A percentile compares a stretch with the other conserved stretches of the same genome.
These are phyloP conservation scores for Boletus calvinii DNA, from an alignment of 1,284 basidiomycete genomes.

Conservation along the genomic window DNA sequence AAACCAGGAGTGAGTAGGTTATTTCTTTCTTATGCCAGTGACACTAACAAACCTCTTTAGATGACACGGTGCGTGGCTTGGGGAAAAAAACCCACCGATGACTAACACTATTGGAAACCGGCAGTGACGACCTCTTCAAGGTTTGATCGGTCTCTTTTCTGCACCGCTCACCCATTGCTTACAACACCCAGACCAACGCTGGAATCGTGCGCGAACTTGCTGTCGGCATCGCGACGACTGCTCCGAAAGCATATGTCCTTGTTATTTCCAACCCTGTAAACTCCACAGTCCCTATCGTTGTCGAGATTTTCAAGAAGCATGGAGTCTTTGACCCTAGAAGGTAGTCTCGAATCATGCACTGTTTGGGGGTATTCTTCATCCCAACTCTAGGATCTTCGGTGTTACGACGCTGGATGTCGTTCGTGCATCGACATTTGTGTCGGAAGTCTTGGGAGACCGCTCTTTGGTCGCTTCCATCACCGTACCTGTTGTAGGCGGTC, in stretches of 20 bases:
- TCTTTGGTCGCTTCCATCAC: constrained; percentile 66
- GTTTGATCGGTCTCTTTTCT: constrained; percentile 38
- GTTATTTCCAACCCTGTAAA: constrained; percentile 98
- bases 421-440: constrained; percentile 92
- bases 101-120: constrained; percentile 22
- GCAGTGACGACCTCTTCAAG: constrained; percentile 92
- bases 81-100: constrained; percentile 7
- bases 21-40: constrained; percentile 8
- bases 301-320: constrained; percentile 92
- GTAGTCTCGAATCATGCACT: constrained; percentile 39
- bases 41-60: constrained; percentile 35
- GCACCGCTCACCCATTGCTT: background rate
- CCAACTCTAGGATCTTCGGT: constrained; percentile 77
- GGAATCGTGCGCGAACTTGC: constrained; percentile 95
- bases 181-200: constrained; percentile 82
- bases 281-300: constrained; percentile 97
- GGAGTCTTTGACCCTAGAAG: constrained; percentile 90
- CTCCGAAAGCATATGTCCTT: constrained; percentile 91
- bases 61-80: constrained; percentile 67
- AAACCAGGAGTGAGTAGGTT: constrained; percentile 79
- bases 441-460: constrained; percentile 72
- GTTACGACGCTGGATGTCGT: constrained; percentile 98
- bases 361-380: constrained; percentile 1
- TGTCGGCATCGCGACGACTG: constrained; percentile 78
- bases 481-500: constrained; percentile 94